phyloP scores from a whole-genome alignment of 768 basidiomycete genomes.

The Boletus reticulatus region DNA sequence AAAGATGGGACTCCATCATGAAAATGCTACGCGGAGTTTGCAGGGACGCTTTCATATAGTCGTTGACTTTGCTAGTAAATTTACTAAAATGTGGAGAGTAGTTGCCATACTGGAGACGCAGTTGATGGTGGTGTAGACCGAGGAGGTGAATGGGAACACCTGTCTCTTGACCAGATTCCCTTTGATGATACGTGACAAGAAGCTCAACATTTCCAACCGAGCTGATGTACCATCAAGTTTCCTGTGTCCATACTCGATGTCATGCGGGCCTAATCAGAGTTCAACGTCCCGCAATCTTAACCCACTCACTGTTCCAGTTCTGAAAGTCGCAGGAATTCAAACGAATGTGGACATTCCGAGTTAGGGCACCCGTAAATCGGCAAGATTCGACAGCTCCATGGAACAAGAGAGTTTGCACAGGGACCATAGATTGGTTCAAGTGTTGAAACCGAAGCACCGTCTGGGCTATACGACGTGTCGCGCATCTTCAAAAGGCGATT shows the following conservation, averaged over 20 bases:
- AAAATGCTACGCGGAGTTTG: slow-evolving; percentile 18
- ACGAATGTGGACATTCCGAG: neutral
- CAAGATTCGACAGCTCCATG: neutral
- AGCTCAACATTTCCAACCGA: slow-evolving; percentile 5
- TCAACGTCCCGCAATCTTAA: neutral
- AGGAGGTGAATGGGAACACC: slow-evolving; percentile 17
- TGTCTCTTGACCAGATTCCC: slow-evolving; percentile 6
- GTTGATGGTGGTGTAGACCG: slow-evolving; percentile 20
- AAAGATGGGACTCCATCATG: slow-evolving; percentile 9
- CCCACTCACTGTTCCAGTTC: neutral
- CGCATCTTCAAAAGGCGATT: slow-evolving; percentile 23
- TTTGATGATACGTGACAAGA: slow-evolving; percentile 7
- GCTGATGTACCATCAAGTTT: slow-evolving; percentile 1
- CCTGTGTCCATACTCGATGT: slow-evolving; percentile 4
- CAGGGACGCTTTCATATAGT: slow-evolving; percentile 12
- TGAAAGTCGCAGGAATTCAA: neutral
- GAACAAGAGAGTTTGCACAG: neutral
- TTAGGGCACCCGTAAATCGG: neutral
- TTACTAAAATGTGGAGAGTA: slow-evolving; percentile 5
- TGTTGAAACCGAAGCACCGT: slow-evolving; percentile 4
- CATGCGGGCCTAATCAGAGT: neutral
- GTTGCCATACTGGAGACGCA: slow-evolving; percentile 15
- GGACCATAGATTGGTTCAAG: neutral
- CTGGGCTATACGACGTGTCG: slow-evolving; percentile 2
- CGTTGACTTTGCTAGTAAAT: slow-evolving; percentile 2